phyloP scores from a whole-genome alignment of 306 rosid genomes.

The Ammopiptanthus mongolicus region DNA sequence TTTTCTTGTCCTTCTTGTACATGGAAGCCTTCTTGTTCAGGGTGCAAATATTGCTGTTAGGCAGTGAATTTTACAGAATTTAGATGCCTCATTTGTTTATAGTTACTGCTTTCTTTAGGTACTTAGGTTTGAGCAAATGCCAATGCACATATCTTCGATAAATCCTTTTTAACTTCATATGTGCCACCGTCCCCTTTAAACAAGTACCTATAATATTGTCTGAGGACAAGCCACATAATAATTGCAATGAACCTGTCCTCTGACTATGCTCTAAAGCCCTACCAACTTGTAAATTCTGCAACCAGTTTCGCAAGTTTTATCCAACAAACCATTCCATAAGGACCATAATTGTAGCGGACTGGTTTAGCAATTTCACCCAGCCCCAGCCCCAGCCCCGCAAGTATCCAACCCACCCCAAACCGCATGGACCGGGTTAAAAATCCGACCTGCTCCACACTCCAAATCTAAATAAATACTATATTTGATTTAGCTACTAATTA shows the following conservation, averaged over 20 bases:
- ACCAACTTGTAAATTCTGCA: not conserved
- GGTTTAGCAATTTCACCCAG: too few relatives aligned
- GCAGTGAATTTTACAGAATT: constrained; percentile 22
- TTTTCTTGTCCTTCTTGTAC: constrained; percentile 25
- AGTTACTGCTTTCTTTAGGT: constrained; percentile 15
- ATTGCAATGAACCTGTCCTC: not conserved
- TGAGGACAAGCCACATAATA: not conserved
- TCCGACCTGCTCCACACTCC: too few relatives aligned
- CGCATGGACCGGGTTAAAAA: too few relatives aligned
- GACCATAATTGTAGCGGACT: not conserved
- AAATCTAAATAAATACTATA: too few relatives aligned
- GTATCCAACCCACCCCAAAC: too few relatives aligned
- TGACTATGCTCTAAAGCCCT: not conserved
- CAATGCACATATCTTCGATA: constrained; percentile 11
- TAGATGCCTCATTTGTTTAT: constrained; percentile 4
- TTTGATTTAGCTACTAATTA: too few relatives aligned
- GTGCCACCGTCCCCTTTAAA: constrained; percentile 14
- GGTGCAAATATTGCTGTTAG: constrained; percentile 27
- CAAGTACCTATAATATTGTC: not conserved
- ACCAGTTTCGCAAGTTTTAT: not conserved
- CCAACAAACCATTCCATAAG: not conserved
- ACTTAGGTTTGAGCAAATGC: constrained; percentile 23
- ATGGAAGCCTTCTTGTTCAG: constrained; percentile 21
- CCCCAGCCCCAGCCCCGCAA: too few relatives aligned
- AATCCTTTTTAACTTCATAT: not conserved